Evolutionary conservation across 2,329 filamentous ascomycete genomes (phyloP), one percentile per base, ranked within the genome.

Genomic region (Dichotomopilus funicola): DNA sequence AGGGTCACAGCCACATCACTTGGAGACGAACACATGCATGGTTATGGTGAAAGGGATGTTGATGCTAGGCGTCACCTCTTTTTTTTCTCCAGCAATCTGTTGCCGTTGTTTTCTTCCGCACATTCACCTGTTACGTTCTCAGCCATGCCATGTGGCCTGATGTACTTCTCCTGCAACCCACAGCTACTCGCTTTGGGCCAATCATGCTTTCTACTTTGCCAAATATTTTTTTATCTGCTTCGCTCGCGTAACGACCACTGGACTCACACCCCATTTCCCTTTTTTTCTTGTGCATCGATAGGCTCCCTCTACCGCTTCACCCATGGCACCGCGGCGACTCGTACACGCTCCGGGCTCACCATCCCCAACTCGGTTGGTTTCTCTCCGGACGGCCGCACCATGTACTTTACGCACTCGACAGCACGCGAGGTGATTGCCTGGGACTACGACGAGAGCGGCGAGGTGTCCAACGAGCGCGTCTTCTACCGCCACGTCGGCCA

Each of bases 361-460:
- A 95, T 95, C 63, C 91, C 91, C 54, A 95, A 95, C 72, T 86
- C 88, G 49, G 83, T 91, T 49, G 86, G 87, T 61, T 96, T 89
- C 88, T 91, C 88, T 43, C 76, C 78, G 10, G 82, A 87, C 66
- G 76, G 82, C 65, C 82, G 81, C 68, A 89, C 79, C 55, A 84
- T 94, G 79, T 95, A 89, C 77, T 86, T 91, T 67, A 91, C 89
- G 31, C 86, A 95, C 73, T 89, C 89, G 41, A 83, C 86, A 4
- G 82, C 80, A 36, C 78, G 79, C 59, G 82, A 81, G 54, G 85
- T 96, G 62, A 85, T 81, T 63, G 83, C 84, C 27, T 91, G 86
- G 68, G 87, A 92, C 71, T 96, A 88, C 72, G 76, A 87, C 62
- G 65, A 73, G 1, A 83, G 80, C 1, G 87, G 87, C 36, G 73